Base-by-base conservation (phyloP, 1,139 yeast species). In the Spathaspora sp. region DNA sequence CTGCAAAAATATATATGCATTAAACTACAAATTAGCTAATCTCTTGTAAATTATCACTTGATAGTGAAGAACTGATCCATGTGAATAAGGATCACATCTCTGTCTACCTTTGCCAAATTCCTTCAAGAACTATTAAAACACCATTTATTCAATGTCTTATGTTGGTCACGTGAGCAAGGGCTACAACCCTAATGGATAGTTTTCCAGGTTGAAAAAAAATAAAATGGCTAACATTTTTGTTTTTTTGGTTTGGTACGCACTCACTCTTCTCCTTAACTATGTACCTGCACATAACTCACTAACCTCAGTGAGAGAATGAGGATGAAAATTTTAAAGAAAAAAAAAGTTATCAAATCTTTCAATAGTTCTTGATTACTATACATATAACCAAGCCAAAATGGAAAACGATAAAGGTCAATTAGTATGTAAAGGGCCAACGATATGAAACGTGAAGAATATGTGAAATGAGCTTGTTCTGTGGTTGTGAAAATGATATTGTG, bases 341-440 rank as follows among this genome's bases (percentile, higher is more conserved):
- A 41, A 41, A 41, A 34, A 24, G n/a, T 41, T 31, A 24, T 24
- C 26, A 15, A 31, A 27, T 27, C 36, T 31, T 31, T 26, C 29
- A 26, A 10, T 10, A 13, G 10, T 31, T 11, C 17, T 29, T 6
- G 15, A 29, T 31, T 31, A 31, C 40, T 25, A 51, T 31, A 47
- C 40, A 43, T 47, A 47, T 53, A 60, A 54, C 23, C 23, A 67
- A 41, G 65, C 61, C 87, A 89, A 80, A 72, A 93, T 93, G 99
- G 98, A 93, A 86, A 93, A 93, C 99, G 98, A 93, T 80, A 89
- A 89, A 84, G 99, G 99, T 80, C 96, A 89, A 84, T 86, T 91
- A 82, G 98, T 89, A 87, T 78, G 96, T 86, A 65, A 20, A 49
- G 39, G 26, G 25, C 18, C 26, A n/a, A 15, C 36, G 2, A 13